Conservation (phyloP, 164 flowering plant species). For the Magnolia kwangsiensis region DNA sequence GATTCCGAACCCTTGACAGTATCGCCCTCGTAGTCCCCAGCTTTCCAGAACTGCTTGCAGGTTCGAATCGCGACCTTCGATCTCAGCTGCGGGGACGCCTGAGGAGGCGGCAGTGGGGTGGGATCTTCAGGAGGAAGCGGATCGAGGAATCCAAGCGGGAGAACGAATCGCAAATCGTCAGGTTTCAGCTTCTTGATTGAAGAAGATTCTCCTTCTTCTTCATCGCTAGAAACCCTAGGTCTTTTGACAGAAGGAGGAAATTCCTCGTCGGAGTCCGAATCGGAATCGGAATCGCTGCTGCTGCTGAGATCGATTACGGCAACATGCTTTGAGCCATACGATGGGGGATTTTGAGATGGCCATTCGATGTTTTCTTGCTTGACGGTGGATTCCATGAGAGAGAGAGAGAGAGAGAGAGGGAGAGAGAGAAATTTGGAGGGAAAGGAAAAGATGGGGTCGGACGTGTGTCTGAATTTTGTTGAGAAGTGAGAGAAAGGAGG, state of each 20-base stretch:
- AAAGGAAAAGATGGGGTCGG: neutral
- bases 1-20: conserved; percentile 21
- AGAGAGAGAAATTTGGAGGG: neutral
- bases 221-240: neutral
- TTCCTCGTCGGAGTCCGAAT: neutral
- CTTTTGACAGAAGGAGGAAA: neutral
- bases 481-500: too few relatives aligned
- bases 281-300: conserved; percentile 1
- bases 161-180: neutral
- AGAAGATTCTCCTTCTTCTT: neutral
- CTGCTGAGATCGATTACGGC: conserved; percentile 14
- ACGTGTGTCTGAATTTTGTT: too few relatives aligned
- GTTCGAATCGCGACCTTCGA: neutral
- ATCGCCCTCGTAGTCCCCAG: conserved; percentile 71
- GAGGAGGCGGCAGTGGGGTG: neutral
- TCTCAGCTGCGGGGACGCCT: neutral
- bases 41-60: conserved; percentile 81
- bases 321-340: neutral
- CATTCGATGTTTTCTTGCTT: conserved; percentile 8
- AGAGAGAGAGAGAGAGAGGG: neutral
- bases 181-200: conserved; percentile 11
- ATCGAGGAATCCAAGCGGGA: conserved; percentile 24
- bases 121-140: conserved; percentile 12
- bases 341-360: neutral
- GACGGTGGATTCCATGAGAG: conserved; percentile 8